These are phyloP conservation scores for Amanita rubescens DNA, from an alignment of 768 basidiomycete species.

Conservation along the genomic window DNA sequence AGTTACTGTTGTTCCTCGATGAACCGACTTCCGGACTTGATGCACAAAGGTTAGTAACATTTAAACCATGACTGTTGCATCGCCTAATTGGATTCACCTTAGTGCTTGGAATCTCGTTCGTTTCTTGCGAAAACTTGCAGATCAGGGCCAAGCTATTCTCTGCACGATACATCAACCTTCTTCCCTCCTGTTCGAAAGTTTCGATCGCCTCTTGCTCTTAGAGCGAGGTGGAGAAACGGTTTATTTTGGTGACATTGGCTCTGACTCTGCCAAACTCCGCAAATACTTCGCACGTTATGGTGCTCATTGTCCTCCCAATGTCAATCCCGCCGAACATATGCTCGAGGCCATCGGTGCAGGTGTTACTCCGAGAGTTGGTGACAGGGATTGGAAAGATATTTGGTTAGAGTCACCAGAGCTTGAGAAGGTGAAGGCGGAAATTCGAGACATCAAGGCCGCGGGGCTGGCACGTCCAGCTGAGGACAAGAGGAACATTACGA, in stretches of 20 bases:
- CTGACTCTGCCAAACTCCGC: conserved; percentile 58
- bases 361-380: conserved; percentile 59
- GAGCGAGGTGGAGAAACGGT: conserved; percentile 83
- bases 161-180: conserved; percentile 91
- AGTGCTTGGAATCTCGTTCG: conserved; percentile 72
- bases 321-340: conserved; percentile 79
- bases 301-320: conserved; percentile 64
- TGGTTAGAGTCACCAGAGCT: conserved; percentile 73
- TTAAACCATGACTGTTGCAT: too few species aligned
- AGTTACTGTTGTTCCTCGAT: too few species aligned
- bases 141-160: conserved; percentile 82
- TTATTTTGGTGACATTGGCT: conserved; percentile 89
- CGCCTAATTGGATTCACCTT: conserved; percentile 8
- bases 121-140: conserved; percentile 76
- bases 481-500: conserved; percentile 32
- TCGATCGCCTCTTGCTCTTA: conserved; percentile 63
- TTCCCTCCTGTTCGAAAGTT: conserved; percentile 78
- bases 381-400: conserved; percentile 80
- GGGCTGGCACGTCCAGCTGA: conserved; percentile 36
- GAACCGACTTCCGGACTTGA: conserved; percentile 39
- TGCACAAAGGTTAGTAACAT: conserved; percentile 38
- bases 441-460: conserved; percentile 37
- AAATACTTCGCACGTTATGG: conserved; percentile 75
- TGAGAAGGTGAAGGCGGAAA: conserved; percentile 32
- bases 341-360: conserved; percentile 86